A percentile compares a stretch with the other conserved stretches of the same genome.
Conservation (phyloP, 495 filamentous ascomycete genomes). For the Bacidia gigantensis region DNA sequence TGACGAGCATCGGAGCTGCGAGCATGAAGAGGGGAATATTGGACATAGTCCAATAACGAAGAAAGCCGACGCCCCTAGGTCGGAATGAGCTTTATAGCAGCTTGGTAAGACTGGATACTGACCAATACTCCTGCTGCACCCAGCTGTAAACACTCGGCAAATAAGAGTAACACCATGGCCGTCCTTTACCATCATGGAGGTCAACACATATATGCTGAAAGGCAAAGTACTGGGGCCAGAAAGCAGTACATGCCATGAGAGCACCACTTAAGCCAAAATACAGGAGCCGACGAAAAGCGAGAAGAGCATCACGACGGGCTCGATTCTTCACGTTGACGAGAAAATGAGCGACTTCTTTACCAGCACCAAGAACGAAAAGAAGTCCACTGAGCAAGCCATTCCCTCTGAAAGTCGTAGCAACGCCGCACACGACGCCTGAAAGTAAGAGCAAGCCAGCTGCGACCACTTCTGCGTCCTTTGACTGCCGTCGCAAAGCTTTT, state of each 20-base stretch:
- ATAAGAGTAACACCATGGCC: constrained; percentile 60
- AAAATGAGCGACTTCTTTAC: neutral
- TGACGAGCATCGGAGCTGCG: constrained; percentile 60
- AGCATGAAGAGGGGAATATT: constrained; percentile 84
- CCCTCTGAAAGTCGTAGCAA: constrained; percentile 62
- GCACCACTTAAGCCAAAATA: constrained; percentile 49
- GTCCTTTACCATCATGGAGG: constrained; percentile 18
- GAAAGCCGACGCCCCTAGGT: constrained; percentile 67
- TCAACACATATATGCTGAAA: constrained; percentile 55
- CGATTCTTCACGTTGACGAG: neutral
- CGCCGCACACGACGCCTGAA: constrained; percentile 54
- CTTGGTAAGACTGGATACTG: constrained; percentile 18
- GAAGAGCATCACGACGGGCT: neutral
- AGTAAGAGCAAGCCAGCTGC: constrained; percentile 38
- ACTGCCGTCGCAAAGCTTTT: constrained; percentile 32
- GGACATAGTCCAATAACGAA: constrained; percentile 78
- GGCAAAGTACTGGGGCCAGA: constrained; percentile 61
- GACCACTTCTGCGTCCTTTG: constrained; percentile 12
- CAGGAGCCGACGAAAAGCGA: neutral
- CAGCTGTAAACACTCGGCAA: constrained; percentile 82
- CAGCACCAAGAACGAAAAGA: constrained; percentile 37
- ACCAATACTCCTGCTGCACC: constrained; percentile 88
- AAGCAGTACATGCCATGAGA: constrained; percentile 48
- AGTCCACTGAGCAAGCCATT: constrained; percentile 81
- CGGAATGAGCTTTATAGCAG: neutral